Base-by-base conservation (phyloP, 306 rosid species). In the Macrotyloma uniflorum region DNA sequence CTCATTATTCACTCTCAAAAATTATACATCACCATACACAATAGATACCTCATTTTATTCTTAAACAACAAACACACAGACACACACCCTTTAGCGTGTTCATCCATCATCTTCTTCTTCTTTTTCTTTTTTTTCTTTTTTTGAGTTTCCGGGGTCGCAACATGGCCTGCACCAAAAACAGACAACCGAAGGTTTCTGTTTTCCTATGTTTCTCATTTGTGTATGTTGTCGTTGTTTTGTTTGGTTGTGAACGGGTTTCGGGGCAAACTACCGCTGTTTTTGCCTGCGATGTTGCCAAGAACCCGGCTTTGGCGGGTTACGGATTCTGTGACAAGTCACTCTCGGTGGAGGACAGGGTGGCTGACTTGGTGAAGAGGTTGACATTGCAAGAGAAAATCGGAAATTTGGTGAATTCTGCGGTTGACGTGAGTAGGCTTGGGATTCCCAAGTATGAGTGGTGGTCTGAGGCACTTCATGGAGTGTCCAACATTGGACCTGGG, bases 381-480 rank as follows among this genome's bases (percentile, higher is more conserved):
- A 88, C 98, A 64, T 82, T 96, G 89, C 85, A 74, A 45, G 98
- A 96, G 91, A 96, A 96, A 61, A 87, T 91, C 0, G 88, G 87
- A 57, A 90, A 86, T 78, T 33, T 96, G 74, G 93, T 84, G 61
- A 36, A 87, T 76, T 35, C 55, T 13, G 99, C 99, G 1, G 81
- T 55, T 4, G 80, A 59, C 47, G 94, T 96, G 66, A 83, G 82
- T 18, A 87, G 97, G 74, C 97, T 96, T 49, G 99, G 99, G 15
- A 88, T 96, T 70, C 99, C 99, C 0, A 86, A 79, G 62, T 96
- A 96, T 38, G 86, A 93, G 18, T 96, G 99, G 99, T 96, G 99
- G 99, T 96, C 99, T 8, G 99, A 96, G 74, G 99, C 98, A 13
- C 87, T 96, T 62, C 99, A 96, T 79, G 99, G 99, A 0, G 94